Evolutionary conservation across 177 flowering plant genomes (phyloP).

Genomic region (Tripterygium wilfordii): DNA sequence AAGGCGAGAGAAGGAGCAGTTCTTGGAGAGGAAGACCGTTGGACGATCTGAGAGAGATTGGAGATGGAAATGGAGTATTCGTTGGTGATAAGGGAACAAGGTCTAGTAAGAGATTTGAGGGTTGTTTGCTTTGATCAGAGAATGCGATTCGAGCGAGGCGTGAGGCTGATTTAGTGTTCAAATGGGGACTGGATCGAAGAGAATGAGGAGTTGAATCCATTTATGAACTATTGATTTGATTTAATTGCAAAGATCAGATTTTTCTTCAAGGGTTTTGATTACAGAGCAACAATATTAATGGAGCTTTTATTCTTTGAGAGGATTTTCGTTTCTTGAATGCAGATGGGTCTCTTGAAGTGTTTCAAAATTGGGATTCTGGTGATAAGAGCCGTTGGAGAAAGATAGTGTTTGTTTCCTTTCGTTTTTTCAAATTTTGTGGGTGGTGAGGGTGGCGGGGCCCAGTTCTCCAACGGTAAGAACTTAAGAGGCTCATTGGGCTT

Average conservation of each 20-base stretch:
- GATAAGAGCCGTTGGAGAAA: conserved; percentile 13
- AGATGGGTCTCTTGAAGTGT: background rate
- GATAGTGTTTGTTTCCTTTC: background rate
- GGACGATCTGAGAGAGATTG: conserved; percentile 21
- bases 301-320: background rate
- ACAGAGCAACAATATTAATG: background rate
- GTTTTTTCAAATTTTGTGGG: background rate
- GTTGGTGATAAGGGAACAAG: conserved; percentile 22
- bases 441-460: conserved; percentile 7
- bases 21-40: conserved; percentile 44
- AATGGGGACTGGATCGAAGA: conserved; percentile 23
- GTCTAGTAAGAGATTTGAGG: conserved; percentile 27
- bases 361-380: background rate
- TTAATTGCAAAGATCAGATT: too few relatives aligned
- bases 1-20: conserved; percentile 61
- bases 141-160: conserved; percentile 35
- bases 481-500: background rate
- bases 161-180: conserved; percentile 32
- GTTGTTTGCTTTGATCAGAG: conserved; percentile 12
- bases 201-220: conserved; percentile 62
- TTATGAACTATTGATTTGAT: background rate
- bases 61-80: conserved; percentile 25
- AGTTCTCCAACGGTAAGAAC: conserved; percentile 10
- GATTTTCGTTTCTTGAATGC: background rate
- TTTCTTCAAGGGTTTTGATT: background rate